Conservation (phyloP, 176 grass and related monocot genomes). For the barley (Hordeum vulgare) region MorexV3_pseudomolecules_assembly NC_058522.1:521249601-521250100, state of each 20-base stretch:
- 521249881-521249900: neutral
- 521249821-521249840: neutral
- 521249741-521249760: conserved; percentile 94
- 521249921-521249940: neutral
- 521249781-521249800: neutral
- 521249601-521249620: neutral
- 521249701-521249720: conserved; percentile 94
- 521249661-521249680: conserved; percentile 95
- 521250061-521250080: conserved; percentile 58
- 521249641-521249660: conserved; percentile 45
- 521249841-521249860: neutral
- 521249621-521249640: neutral
- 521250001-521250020: conserved; percentile 95
- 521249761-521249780: neutral
- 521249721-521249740: conserved; percentile 95
- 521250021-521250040: conserved; percentile 76
- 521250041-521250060: conserved; percentile 81
- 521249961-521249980: conserved; percentile 18
- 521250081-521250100: neutral
- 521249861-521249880: neutral
- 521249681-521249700: conserved; percentile 93
- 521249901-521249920: neutral
- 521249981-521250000: conserved; percentile 87
- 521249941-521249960: neutral
- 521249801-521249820: neutral